A percentile compares a stretch with the other conserved stretches of the same genome.
phyloP scores from a whole-genome alignment of 1,139 yeast genomes.

The Magnusiomyces magnusii region DNA sequence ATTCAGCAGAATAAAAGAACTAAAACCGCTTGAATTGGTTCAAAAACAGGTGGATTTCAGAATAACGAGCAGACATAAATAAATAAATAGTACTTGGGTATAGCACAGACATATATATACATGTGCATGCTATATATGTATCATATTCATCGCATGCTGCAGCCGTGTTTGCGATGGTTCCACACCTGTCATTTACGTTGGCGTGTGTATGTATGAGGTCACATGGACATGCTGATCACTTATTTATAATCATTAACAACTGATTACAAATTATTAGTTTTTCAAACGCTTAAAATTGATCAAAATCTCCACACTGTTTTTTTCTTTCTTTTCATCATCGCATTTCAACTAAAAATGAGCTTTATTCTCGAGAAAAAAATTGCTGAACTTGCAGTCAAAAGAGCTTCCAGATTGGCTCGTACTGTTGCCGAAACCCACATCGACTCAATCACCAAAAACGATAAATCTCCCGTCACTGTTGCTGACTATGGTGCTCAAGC shows the following conservation, averaged over 20 bases:
- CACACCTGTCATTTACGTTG: background rate
- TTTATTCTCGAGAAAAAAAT: slow-evolving; percentile 48
- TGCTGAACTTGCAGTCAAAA: slow-evolving; percentile 83
- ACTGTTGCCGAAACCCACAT: slow-evolving; percentile 52
- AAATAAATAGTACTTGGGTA: too few species aligned
- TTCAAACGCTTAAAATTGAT: too few species aligned
- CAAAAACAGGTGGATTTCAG: too few species aligned
- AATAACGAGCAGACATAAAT: background rate
- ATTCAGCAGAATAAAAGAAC: too few species aligned
- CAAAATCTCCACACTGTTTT: too few species aligned
- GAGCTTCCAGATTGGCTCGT: slow-evolving; percentile 75
- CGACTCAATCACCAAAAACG: slow-evolving; percentile 65
- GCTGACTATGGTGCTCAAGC: slow-evolving; percentile 98
- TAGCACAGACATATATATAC: too few species aligned
- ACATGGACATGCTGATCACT: background rate
- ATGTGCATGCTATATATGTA: background rate
- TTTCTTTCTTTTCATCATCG: background rate
- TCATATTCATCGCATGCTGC: background rate
- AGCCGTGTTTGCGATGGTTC: background rate
- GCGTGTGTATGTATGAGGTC: too few species aligned
- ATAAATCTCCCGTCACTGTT: slow-evolving; percentile 90
- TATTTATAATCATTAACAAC: too few species aligned
- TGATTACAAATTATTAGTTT: too few species aligned
- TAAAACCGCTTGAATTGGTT: background rate
- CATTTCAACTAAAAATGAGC: slow-evolving; percentile 1